These are phyloP conservation scores for Casuarina cunninghamiana DNA, from an alignment of 306 rosid genomes.

Conservation along the genomic window DNA sequence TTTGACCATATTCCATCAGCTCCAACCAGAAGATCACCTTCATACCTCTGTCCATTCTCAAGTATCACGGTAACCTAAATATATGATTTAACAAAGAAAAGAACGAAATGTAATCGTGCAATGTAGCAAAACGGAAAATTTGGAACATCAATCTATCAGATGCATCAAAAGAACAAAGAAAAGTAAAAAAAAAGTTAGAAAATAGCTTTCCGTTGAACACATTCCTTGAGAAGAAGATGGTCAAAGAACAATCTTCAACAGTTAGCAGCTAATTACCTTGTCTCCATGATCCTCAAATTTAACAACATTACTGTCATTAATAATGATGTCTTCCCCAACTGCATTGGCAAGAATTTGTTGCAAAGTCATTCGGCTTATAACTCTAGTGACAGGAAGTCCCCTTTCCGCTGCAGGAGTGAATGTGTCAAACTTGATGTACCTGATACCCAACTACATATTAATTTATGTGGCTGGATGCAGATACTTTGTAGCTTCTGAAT, in stretches of 20 bases:
- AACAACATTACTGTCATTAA: constrained; percentile 75
- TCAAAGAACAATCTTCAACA: constrained; percentile 22
- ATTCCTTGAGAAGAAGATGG: constrained; percentile 1
- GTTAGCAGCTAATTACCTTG: constrained; percentile 53
- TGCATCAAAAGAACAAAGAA: constrained; percentile 22
- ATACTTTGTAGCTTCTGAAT: constrained; percentile 14
- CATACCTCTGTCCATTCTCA: constrained; percentile 75
- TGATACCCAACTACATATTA: constrained; percentile 52
- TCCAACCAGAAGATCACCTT: constrained; percentile 92
- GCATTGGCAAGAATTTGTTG: constrained; percentile 90
- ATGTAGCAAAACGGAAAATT: background rate
- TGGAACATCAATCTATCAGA: constrained; percentile 3
- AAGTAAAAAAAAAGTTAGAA: constrained; percentile 1
- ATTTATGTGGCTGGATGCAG: constrained; percentile 23
- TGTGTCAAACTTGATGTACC: constrained; percentile 99
- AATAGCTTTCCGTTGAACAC: constrained; percentile 6
- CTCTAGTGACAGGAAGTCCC: constrained; percentile 96
- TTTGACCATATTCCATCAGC: constrained; percentile 99
- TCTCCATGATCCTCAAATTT: constrained; percentile 71
- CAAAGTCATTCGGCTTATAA: constrained; percentile 82
- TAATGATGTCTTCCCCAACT: constrained; percentile 70
- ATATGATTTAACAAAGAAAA: constrained; percentile 23
- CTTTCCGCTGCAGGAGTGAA: constrained; percentile 97
- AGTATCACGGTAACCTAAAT: constrained; percentile 75
- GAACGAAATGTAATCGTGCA: constrained; percentile 20